Conservation (phyloP, 2,329 filamentous ascomycete genomes). For the Venturia aucupariae region DNA sequence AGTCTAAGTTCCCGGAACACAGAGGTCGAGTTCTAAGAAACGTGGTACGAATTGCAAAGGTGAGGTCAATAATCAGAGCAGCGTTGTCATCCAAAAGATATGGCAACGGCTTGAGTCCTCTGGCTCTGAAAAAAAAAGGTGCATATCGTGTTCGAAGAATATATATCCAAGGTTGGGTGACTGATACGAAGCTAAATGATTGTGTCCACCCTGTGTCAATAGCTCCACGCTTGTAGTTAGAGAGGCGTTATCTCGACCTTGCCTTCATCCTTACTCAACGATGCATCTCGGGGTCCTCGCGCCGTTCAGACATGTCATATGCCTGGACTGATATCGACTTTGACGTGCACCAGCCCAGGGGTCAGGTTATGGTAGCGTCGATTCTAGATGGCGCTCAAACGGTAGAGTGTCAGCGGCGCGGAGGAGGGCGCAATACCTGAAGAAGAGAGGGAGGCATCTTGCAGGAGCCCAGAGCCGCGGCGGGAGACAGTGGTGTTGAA, state of each 20-base stretch:
- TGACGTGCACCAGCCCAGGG: background rate
- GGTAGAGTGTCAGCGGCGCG: background rate
- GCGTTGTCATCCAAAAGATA: background rate
- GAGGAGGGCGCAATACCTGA: background rate
- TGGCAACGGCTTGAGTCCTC: background rate
- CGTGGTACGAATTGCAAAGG: background rate
- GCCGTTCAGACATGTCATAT: background rate
- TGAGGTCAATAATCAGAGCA: background rate
- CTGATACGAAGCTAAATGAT: background rate
- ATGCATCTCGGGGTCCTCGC: background rate
- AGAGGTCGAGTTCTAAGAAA: background rate
- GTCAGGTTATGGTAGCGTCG: background rate
- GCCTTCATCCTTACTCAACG: background rate
- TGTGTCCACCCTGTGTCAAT: background rate
- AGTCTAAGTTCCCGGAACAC: background rate
- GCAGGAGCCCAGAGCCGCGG: background rate
- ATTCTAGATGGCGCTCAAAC: background rate
- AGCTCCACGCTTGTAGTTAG: background rate
- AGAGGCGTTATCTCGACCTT: background rate
- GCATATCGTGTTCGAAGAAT: background rate
- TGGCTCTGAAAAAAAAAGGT: background rate
- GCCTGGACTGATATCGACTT: background rate
- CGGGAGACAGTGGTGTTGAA: background rate
- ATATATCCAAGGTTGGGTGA: background rate
- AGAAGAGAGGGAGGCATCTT: background rate